phyloP scores from a whole-genome alignment of 192 early-diverging fungal genomes.

The Coemansia sp. region DNA sequence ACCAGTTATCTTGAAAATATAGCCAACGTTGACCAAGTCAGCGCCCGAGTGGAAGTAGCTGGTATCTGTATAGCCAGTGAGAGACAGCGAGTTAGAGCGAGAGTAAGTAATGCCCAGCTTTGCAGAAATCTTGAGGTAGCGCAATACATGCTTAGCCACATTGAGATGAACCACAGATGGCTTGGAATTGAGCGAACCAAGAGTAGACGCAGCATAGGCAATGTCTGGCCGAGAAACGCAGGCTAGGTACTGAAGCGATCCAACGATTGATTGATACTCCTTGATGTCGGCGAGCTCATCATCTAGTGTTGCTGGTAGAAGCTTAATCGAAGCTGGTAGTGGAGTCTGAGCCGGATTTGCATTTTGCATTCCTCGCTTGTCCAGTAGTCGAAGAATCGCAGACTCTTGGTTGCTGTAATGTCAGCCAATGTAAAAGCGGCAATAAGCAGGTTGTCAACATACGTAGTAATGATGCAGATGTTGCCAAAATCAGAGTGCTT shows the following conservation, averaged over 20 bases:
- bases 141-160: constrained; percentile 16
- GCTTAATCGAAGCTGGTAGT: neutral
- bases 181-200: constrained; percentile 10
- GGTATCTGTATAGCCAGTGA: constrained; percentile 16
- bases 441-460: constrained; percentile 8
- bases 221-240: constrained; percentile 4
- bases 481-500: too few species aligned
- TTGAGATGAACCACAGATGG: constrained; percentile 1
- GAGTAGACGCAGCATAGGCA: constrained; percentile 12
- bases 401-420: constrained; percentile 3
- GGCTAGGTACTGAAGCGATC: constrained; percentile 17
- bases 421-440: neutral
- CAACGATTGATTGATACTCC: constrained; percentile 8
- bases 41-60: constrained; percentile 16
- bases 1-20: constrained; percentile 9
- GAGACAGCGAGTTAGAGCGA: neutral
- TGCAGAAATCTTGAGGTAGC: constrained; percentile 17
- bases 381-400: constrained; percentile 5
- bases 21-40: neutral
- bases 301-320: neutral
- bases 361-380: neutral
- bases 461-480: neutral
- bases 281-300: constrained; percentile 11
- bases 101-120: constrained; percentile 15
- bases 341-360: neutral